Evolutionary conservation across 176 grass and related monocot species (phyloP).

Genomic region (Oryza glumipatula): DNA sequence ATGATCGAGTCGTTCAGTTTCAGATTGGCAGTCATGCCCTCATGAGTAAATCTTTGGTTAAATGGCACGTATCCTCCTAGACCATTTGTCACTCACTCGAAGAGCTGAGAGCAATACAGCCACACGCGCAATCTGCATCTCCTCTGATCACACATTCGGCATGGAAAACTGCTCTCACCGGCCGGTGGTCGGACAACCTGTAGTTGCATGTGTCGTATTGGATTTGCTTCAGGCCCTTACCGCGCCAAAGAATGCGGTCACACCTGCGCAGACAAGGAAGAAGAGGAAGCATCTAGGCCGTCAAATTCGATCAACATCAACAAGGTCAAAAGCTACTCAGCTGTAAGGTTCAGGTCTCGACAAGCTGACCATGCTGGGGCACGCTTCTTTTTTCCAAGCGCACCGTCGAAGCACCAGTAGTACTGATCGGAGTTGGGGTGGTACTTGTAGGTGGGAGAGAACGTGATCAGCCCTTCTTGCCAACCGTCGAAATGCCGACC

Average conservation of each 20-base stretch:
- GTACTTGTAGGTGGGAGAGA: conserved; percentile 96
- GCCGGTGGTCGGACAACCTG: conserved; percentile 83
- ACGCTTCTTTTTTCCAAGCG: conserved; percentile 57
- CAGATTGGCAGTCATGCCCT: background rate
- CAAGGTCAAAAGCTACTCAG: background rate
- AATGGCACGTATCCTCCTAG: background rate
- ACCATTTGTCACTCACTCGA: background rate
- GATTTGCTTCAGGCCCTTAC: conserved; percentile 74
- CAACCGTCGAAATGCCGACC: conserved; percentile 67
- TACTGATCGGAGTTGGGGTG: conserved; percentile 78
- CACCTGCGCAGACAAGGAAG: conserved; percentile 56
- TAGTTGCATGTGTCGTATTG: conserved; percentile 68
- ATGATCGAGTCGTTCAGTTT: background rate
- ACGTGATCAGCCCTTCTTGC: conserved; percentile 82
- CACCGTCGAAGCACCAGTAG: conserved; percentile 46
- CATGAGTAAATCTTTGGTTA: background rate
- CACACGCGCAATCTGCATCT: conserved; percentile 27
- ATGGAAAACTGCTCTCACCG: conserved; percentile 70
- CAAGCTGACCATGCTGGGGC: conserved; percentile 81
- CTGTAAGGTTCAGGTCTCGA: conserved; percentile 8
- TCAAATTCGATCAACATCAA: background rate
- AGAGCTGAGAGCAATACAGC: conserved; percentile 26
- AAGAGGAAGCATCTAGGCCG: background rate
- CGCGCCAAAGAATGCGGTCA: conserved; percentile 92
- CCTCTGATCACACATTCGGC: conserved; percentile 46